Conservation (phyloP, 2,329 filamentous ascomycete genomes). For the Neophaeococcomyces aloes region DNA sequence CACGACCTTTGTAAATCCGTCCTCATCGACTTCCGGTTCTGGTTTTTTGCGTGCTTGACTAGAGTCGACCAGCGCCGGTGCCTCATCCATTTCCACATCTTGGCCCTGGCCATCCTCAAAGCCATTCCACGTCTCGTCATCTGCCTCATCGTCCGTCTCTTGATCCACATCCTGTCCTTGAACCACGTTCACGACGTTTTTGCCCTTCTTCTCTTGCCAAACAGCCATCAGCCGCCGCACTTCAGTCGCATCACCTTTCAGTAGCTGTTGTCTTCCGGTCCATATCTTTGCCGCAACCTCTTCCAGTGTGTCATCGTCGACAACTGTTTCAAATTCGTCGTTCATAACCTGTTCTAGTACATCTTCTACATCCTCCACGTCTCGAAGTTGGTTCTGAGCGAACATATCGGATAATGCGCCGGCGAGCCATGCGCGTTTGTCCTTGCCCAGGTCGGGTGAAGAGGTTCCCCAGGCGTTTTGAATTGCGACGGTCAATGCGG, state of each 20-base stretch:
- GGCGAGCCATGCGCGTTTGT: conserved; percentile 95
- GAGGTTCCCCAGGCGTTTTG: conserved; percentile 70
- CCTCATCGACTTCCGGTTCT: conserved; percentile 65
- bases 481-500: conserved; percentile 75
- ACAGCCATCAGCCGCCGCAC: conserved; percentile 50
- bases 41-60: conserved; percentile 50
- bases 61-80: conserved; percentile 45
- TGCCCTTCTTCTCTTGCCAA: conserved; percentile 32
- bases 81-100: conserved; percentile 58
- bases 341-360: conserved; percentile 82
- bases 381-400: conserved; percentile 45
- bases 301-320: conserved; percentile 78
- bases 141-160: conserved; percentile 48
- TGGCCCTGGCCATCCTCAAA: conserved; percentile 45
- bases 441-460: conserved; percentile 51
- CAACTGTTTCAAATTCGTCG: conserved; percentile 87
- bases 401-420: conserved; percentile 78
- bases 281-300: conserved; percentile 65
- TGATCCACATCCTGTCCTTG: conserved; percentile 36
- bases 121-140: conserved; percentile 47
- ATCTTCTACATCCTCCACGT: conserved; percentile 70
- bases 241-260: conserved; percentile 24
- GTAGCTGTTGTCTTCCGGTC: conserved; percentile 51
- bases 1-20: conserved; percentile 68
- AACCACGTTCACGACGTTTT: conserved; percentile 26